A percentile compares a stretch with the other conserved stretches of the same genome.
Evolutionary conservation across 495 filamentous ascomycete species (phyloP).

Genomic region (Neurospora hispaniola): DNA sequence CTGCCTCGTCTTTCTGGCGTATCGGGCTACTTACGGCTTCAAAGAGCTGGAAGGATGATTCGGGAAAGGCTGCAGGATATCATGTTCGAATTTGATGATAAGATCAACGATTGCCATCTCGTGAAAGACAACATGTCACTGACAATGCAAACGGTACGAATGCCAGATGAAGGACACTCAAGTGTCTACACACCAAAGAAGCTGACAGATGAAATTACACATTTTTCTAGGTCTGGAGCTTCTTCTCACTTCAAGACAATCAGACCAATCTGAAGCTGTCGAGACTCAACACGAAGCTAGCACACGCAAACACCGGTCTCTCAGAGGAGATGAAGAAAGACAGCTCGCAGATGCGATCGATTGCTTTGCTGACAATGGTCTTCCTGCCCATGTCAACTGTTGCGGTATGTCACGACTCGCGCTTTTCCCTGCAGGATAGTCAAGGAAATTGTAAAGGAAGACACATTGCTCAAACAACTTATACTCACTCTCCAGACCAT

Average conservation of each 20-base stretch:
- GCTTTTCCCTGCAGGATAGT: too few species aligned
- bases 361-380: constrained; percentile 22
- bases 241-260: background rate
- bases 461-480: background rate
- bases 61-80: background rate
- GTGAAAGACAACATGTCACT: background rate
- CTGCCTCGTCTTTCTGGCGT: background rate
- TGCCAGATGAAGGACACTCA: background rate
- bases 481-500: background rate
- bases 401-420: background rate
- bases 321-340: constrained; percentile 8
- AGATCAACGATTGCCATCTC: background rate
- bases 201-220: background rate
- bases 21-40: background rate
- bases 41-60: background rate
- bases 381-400: constrained; percentile 8
- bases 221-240: background rate
- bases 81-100: background rate
- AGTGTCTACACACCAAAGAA: background rate
- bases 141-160: background rate
- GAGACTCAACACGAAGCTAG: background rate
- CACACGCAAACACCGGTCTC: background rate
- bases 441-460: background rate
- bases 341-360: constrained; percentile 20
- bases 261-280: background rate